phyloP scores from a whole-genome alignment of 1,284 basidiomycete species.

The Ustilago curta region DNA sequence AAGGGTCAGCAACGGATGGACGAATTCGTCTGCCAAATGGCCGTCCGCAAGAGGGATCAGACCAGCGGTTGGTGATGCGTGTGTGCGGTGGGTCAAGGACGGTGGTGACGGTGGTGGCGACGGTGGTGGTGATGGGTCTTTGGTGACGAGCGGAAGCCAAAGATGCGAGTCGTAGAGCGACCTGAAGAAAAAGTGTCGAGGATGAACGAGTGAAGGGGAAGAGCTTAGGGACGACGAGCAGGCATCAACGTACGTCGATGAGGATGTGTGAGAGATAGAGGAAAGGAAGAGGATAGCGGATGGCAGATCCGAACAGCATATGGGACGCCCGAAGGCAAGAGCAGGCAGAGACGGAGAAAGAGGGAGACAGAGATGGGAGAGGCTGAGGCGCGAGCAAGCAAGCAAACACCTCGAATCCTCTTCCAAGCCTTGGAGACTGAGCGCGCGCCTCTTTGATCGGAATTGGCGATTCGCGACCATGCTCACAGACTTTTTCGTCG shows the following conservation, averaged over 20 bases:
- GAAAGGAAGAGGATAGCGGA: neutral
- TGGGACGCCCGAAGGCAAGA: neutral
- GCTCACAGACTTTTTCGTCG: too few species aligned
- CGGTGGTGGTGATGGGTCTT: neutral
- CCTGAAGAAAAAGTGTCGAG: neutral
- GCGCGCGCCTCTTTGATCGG: too few species aligned
- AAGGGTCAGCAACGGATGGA: too few species aligned
- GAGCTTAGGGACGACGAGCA: slow-evolving; percentile 27
- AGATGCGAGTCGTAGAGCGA: neutral
- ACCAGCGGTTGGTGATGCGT: neutral
- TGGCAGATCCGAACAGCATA: neutral
- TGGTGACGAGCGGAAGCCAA: neutral
- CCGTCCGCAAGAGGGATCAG: too few species aligned
- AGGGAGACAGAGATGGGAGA: neutral
- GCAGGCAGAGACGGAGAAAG: neutral
- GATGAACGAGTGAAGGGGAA: slow-evolving; percentile 1
- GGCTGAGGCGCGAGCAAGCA: neutral
- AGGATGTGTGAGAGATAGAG: neutral
- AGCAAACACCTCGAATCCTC: slow-evolving; percentile 9
- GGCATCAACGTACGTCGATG: neutral
- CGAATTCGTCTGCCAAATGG: neutral
- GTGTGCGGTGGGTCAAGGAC: slow-evolving; percentile 3
- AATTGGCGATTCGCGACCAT: too few species aligned
- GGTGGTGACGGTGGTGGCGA: slow-evolving; percentile 2
- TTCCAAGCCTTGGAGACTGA: too few species aligned